These are phyloP conservation scores for Leptographium flavum DNA, from an alignment of 2,329 filamentous ascomycete species.

Conservation along the genomic window DNA sequence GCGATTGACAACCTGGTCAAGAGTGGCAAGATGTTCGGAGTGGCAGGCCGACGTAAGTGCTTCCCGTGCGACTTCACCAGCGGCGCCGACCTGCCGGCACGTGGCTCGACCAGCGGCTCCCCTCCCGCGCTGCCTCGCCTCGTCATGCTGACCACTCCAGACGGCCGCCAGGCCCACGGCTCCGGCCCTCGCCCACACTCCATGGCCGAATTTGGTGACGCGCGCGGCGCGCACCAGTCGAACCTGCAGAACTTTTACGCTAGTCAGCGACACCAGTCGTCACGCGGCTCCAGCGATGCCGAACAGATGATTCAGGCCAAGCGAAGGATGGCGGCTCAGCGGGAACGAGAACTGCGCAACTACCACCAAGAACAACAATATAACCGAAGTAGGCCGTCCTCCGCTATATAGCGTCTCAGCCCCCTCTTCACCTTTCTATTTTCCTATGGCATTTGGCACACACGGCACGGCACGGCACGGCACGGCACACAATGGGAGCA, in stretches of 20 bases:
- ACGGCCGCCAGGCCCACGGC: slow-evolving; percentile 53
- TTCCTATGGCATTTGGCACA: slow-evolving; percentile 3
- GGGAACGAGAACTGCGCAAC: slow-evolving; percentile 97
- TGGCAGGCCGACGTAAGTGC: slow-evolving; percentile 62
- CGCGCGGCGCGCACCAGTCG: slow-evolving; percentile 54
- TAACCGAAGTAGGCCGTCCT: slow-evolving; percentile 91
- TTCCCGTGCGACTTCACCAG: slow-evolving; percentile 27
- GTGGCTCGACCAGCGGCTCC: not conserved
- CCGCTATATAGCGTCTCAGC: slow-evolving; percentile 46
- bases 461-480: no score
- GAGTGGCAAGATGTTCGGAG: slow-evolving; percentile 82
- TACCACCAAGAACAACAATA: slow-evolving; percentile 99
- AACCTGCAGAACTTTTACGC: slow-evolving; percentile 92
- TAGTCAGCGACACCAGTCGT: slow-evolving; percentile 77
- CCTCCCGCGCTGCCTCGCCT: not conserved
- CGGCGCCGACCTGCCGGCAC: slow-evolving; percentile 11
- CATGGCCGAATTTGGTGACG: slow-evolving; percentile 66
- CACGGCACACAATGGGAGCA: slow-evolving; percentile 3
- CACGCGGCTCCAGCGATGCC: slow-evolving; percentile 74
- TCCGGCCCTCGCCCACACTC: slow-evolving; percentile 65
- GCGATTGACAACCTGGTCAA: slow-evolving; percentile 92
- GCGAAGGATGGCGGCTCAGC: slow-evolving; percentile 96
- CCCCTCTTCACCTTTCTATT: not conserved
- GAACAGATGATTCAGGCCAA: slow-evolving; percentile 99
- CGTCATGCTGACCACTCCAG: slow-evolving; percentile 26